Percentiles rank a stretch among this genome's conserved stretches.
Evolutionary conservation across 352 stramenopile species (phyloP).

Genomic region (Thalassiosira exigua): DNA sequence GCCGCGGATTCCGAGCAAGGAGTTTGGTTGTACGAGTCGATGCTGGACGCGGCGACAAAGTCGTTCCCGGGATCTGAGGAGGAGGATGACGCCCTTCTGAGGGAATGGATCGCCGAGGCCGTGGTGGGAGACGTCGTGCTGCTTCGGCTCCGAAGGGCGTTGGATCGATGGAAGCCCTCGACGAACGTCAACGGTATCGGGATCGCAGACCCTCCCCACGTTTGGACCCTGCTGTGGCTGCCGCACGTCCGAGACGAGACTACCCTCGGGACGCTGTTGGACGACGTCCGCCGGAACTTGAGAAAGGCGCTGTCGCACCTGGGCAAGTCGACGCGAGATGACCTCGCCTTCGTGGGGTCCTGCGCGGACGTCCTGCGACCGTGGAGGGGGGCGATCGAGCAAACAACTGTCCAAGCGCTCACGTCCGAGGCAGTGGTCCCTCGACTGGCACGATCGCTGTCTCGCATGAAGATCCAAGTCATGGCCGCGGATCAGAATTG

Average conservation of each 20-base stretch:
- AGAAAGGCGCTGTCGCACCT: constrained; percentile 62
- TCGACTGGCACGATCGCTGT: constrained; percentile 55
- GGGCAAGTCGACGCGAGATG: constrained; percentile 36
- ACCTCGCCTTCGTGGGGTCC: constrained; percentile 52
- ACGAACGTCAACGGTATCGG: constrained; percentile 26
- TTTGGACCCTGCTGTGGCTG: constrained; percentile 78
- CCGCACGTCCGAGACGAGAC: constrained; percentile 66
- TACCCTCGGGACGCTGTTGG: constrained; percentile 59
- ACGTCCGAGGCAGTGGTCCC: constrained; percentile 64
- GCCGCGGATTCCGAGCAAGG: constrained; percentile 47
- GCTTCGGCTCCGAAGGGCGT: constrained; percentile 55
- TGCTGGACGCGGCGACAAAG: constrained; percentile 31
- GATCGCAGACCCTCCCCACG: constrained; percentile 55
- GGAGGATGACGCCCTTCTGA: constrained; percentile 52
- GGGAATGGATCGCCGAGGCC: constrained; percentile 49
- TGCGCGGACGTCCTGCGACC: constrained; percentile 48
- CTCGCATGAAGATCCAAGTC: constrained; percentile 11
- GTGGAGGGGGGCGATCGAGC: constrained; percentile 64
- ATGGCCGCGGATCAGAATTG: constrained; percentile 15
- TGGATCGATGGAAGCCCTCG: constrained; percentile 63
- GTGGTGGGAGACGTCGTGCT: constrained; percentile 63
- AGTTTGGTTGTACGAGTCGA: constrained; percentile 67
- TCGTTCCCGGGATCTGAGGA: constrained; percentile 21
- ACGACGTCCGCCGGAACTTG: constrained; percentile 69
- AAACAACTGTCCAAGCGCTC: constrained; percentile 50